These are phyloP conservation scores for Tremellales sp. DNA, from an alignment of 1,284 basidiomycete genomes.

Conservation along the genomic window DNA sequence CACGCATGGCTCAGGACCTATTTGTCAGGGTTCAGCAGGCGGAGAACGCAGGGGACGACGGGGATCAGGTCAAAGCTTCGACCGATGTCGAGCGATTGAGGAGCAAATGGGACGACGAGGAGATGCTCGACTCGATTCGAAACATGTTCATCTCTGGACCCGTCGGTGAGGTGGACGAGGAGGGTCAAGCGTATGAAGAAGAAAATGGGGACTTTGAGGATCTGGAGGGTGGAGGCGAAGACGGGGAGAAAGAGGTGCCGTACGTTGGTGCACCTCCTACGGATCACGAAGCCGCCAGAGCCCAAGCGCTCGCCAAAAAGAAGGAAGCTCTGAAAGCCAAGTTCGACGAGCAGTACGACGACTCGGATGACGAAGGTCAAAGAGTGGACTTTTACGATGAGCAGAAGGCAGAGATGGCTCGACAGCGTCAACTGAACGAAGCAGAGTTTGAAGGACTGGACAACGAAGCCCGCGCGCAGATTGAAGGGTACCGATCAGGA, in stretches of 20 bases:
- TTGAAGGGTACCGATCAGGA: slow-evolving; percentile 88
- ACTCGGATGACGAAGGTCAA: slow-evolving; percentile 66
- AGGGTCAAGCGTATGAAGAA: slow-evolving; percentile 51
- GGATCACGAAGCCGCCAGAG: slow-evolving; percentile 51
- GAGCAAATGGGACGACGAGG: slow-evolving; percentile 77
- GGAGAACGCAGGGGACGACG: slow-evolving; percentile 51
- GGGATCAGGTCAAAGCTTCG: slow-evolving; percentile 67
- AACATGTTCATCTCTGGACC: slow-evolving; percentile 85
- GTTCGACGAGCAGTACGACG: slow-evolving; percentile 96
- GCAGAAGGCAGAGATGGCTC: slow-evolving; percentile 86
- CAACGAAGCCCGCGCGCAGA: slow-evolving; percentile 68
- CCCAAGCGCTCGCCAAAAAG: slow-evolving; percentile 69
- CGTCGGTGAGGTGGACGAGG: slow-evolving; percentile 35
- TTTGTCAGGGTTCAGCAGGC: slow-evolving; percentile 64
- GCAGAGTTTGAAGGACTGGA: slow-evolving; percentile 83
- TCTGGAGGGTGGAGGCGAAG: slow-evolving; percentile 51
- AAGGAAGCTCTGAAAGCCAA: slow-evolving; percentile 90
- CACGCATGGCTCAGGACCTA: slow-evolving; percentile 54
- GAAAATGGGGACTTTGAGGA: slow-evolving; percentile 53
- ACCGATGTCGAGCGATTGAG: slow-evolving; percentile 54
- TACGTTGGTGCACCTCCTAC: slow-evolving; percentile 40
- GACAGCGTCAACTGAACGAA: slow-evolving; percentile 77
- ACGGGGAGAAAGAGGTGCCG: slow-evolving; percentile 46
- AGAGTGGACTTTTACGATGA: slow-evolving; percentile 84
- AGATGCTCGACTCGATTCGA: slow-evolving; percentile 78